Conservation (phyloP, 1,284 basidiomycete species). For the Tranzscheliella williamsii region DNA sequence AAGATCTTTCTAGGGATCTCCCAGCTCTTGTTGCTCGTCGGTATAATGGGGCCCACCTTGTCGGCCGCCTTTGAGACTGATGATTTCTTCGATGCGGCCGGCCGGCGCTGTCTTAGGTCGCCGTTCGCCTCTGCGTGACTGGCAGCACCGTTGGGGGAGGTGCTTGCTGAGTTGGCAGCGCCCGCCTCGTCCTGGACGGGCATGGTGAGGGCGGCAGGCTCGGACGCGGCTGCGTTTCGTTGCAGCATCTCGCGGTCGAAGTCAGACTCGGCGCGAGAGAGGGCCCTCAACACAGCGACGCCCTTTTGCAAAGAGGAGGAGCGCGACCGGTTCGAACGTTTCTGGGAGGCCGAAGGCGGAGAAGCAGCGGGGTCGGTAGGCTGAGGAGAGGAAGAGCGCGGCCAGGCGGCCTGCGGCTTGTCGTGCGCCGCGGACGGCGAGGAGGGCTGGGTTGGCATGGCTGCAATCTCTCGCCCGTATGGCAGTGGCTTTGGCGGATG, state of each 20-base stretch:
- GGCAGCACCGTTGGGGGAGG: neutral
- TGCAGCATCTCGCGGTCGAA: constrained; percentile 37
- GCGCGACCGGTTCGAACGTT: constrained; percentile 25
- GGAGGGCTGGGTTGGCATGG: neutral
- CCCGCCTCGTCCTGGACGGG: constrained; percentile 4
- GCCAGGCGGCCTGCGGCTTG: constrained; percentile 15
- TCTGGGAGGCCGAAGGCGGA: constrained; percentile 1
- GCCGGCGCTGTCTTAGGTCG: constrained; percentile 11
- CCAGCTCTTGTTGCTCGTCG: constrained; percentile 41
- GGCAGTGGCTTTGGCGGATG: no score
- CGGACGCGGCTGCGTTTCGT: constrained; percentile 4
- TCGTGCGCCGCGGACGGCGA: neutral
- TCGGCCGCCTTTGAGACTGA: constrained; percentile 6
- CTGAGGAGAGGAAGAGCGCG: constrained; percentile 19
- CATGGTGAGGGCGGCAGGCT: constrained; percentile 8
- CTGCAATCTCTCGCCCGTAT: neutral
- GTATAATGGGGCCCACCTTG: constrained; percentile 5
- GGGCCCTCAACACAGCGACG: constrained; percentile 54
- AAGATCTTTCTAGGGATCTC: constrained; percentile 89
- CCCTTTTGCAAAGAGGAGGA: constrained; percentile 56
- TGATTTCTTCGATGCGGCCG: constrained; percentile 10
- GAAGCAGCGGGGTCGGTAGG: neutral
- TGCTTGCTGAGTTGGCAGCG: neutral
- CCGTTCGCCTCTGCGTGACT: neutral
- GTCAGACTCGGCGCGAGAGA: constrained; percentile 49